Conservation (phyloP, 2,329 filamentous ascomycete genomes). For the Zymoseptoria brevis region DNA sequence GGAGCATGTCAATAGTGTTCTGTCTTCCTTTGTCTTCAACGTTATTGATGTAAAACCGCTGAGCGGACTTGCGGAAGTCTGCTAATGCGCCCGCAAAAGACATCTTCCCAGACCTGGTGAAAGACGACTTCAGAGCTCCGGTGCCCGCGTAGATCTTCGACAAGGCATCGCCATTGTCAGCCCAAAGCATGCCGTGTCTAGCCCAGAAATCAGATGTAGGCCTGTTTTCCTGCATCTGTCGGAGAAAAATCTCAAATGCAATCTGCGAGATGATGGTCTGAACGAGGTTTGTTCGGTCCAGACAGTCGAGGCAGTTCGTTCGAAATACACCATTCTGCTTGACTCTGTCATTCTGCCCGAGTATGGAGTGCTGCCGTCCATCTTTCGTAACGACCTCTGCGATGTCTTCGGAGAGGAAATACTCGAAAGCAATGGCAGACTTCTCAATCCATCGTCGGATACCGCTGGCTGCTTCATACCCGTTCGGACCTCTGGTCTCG, state of each 20-base stretch:
- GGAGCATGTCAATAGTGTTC: conserved; percentile 86
- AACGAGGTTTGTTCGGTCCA: conserved; percentile 91
- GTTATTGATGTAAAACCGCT: conserved; percentile 93
- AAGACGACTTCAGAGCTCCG: conserved; percentile 89
- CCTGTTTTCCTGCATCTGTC: conserved; percentile 56
- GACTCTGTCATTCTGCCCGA: conserved; percentile 47
- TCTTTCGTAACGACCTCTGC: conserved; percentile 42
- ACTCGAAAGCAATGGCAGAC: conserved; percentile 83
- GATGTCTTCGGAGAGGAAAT: conserved; percentile 72
- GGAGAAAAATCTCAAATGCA: conserved; percentile 77
- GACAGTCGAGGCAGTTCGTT: conserved; percentile 91
- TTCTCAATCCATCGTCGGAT: conserved; percentile 71
- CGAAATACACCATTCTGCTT: conserved; percentile 94
- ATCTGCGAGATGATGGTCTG: conserved; percentile 94
- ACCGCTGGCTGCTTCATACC: conserved; percentile 82
- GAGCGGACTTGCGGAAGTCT: conserved; percentile 91
- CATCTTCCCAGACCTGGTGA: conserved; percentile 92
- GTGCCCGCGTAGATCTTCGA: conserved; percentile 96
- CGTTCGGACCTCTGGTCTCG: conserved; percentile 75
- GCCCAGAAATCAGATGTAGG: conserved; percentile 80
- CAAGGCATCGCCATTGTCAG: conserved; percentile 89
- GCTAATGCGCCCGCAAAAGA: conserved; percentile 85
- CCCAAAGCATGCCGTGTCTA: conserved; percentile 87
- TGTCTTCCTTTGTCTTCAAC: conserved; percentile 90
- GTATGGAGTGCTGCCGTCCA: conserved; percentile 29